phyloP scores from a whole-genome alignment of 2,329 filamentous ascomycete species.

The Cordyceps cateniannulata region DNA sequence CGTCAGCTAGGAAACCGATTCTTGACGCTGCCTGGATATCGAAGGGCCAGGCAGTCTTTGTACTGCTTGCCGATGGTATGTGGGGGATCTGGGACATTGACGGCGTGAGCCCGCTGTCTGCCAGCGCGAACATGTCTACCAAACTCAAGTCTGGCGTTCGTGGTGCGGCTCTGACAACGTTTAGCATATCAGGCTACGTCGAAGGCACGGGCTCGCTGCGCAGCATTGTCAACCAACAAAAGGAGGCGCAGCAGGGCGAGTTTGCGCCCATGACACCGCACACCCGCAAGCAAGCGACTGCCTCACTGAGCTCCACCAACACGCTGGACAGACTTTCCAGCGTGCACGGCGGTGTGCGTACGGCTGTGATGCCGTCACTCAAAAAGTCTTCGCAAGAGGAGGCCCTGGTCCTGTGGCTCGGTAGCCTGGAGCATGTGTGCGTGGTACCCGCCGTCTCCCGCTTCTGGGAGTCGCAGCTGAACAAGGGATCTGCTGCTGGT shows the following conservation, averaged over 20 bases:
- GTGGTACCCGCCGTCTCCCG: constrained; percentile 48
- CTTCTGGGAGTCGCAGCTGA: constrained; percentile 55
- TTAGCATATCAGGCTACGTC: constrained; percentile 52
- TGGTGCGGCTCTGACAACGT: constrained; percentile 52
- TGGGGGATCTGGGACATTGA: constrained; percentile 66
- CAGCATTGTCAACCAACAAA: constrained; percentile 27
- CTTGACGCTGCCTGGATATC: constrained; percentile 57
- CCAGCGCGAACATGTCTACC: constrained; percentile 38
- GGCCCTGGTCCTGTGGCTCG: constrained; percentile 50
- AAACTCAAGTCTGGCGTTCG: constrained; percentile 46
- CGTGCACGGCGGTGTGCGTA: constrained; percentile 46
- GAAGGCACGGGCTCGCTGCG: constrained; percentile 53
- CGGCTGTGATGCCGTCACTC: constrained; percentile 37
- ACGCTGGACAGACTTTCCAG: constrained; percentile 45
- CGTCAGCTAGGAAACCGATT: constrained; percentile 50
- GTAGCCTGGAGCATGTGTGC: constrained; percentile 49
- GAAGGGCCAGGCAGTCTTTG: constrained; percentile 52
- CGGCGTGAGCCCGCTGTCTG: constrained; percentile 41
- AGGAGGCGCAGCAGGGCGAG: constrained; percentile 36
- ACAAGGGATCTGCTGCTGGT: constrained; percentile 42
- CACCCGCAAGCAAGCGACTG: constrained; percentile 47
- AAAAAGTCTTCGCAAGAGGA: constrained; percentile 44
- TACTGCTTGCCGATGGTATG: constrained; percentile 55
- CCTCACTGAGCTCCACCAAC: constrained; percentile 34
- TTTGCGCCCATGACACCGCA: constrained; percentile 61